Evolutionary conservation across 768 basidiomycete species (phyloP), one percentile per base, ranked within the genome.

Genomic region (Mycena belliarum): DNA sequence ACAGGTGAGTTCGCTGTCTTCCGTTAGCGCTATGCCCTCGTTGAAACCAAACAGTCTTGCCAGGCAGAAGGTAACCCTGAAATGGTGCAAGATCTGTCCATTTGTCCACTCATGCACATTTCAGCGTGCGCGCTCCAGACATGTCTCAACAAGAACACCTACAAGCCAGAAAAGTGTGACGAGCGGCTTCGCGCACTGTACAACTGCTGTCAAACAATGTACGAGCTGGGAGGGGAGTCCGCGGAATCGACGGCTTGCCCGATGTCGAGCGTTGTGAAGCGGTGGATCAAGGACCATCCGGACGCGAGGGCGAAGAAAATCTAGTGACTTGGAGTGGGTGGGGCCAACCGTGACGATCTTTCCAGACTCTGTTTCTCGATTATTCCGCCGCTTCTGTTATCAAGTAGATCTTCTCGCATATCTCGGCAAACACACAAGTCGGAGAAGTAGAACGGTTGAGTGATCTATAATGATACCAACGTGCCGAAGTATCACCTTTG

Each of bases 121-220:
- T 14, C 37, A 90, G 88, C 88, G 0, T 90, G 88, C 65, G 69
- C 75, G 21, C 72, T 90, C 4, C 88, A 89, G 42, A 54, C 73
- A 1, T 91, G 89, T 66, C 74, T 90, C 28, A 78, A 77, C 50
- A 83, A 79, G 58, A 80, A 89, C 68, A 87, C 84, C 0, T 89
- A 88, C 65, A 64, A 61, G 3, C 88, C 85, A 0, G 86, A 88
- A 20, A 83, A 79, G 59, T 91, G 89, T 65, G 74, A 84, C 41
- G 65, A 71, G 10, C 67, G 77, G 12, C 65, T 89, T 21, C 73
- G 79, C 49, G 74, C 71, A 23, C 75, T 91, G 18, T 90, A 90
- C 65, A 55, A 65, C 55, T 90, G 89, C 61, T 91, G 89, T 65
- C 73, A 79, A 42, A 53, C 66, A 25, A 81, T 89, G 77, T 85